Evolutionary conservation across 192 early-diverging fungal genomes (phyloP).

Genomic region (Coemansia sp.): DNA sequence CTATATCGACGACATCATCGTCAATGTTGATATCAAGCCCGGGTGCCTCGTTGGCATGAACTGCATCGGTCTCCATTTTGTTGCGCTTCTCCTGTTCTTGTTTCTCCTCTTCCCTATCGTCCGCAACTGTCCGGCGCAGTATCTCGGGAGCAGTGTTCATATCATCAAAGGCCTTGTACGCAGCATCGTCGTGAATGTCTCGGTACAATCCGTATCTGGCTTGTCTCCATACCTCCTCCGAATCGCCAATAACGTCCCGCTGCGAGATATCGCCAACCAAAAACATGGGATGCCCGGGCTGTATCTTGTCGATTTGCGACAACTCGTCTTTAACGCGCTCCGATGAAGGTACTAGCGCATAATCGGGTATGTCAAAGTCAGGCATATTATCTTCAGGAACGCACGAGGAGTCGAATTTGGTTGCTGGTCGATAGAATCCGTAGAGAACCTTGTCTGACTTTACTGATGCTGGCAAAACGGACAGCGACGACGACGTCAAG

Average conservation of each 20-base stretch:
- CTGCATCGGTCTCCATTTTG: not conserved
- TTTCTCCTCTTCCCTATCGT: conserved; percentile 11
- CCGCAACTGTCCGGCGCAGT: conserved; percentile 22
- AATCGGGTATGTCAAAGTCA: conserved; percentile 42
- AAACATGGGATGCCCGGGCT: conserved; percentile 44
- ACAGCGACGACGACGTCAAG: conserved; percentile 29
- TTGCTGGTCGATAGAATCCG: conserved; percentile 34
- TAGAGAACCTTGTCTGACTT: conserved; percentile 36
- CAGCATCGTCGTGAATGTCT: conserved; percentile 36
- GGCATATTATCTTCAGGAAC: conserved; percentile 38
- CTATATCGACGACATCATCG: conserved; percentile 41
- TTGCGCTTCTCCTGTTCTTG: not conserved
- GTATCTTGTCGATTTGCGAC: conserved; percentile 18
- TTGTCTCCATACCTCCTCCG: conserved; percentile 43
- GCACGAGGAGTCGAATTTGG: conserved; percentile 38
- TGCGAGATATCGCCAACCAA: conserved; percentile 20
- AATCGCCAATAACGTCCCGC: conserved; percentile 41
- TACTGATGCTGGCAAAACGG: conserved; percentile 24
- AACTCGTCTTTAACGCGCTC: conserved; percentile 24
- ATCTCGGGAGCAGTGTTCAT: conserved; percentile 41
- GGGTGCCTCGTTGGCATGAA: not conserved
- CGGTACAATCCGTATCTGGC: conserved; percentile 24
- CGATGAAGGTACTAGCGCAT: conserved; percentile 20
- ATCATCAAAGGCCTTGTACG: conserved; percentile 32
- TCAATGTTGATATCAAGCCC: conserved; percentile 29